phyloP scores from a whole-genome alignment of 208 protist genomes.

The Zelonia costaricensis region DNA sequence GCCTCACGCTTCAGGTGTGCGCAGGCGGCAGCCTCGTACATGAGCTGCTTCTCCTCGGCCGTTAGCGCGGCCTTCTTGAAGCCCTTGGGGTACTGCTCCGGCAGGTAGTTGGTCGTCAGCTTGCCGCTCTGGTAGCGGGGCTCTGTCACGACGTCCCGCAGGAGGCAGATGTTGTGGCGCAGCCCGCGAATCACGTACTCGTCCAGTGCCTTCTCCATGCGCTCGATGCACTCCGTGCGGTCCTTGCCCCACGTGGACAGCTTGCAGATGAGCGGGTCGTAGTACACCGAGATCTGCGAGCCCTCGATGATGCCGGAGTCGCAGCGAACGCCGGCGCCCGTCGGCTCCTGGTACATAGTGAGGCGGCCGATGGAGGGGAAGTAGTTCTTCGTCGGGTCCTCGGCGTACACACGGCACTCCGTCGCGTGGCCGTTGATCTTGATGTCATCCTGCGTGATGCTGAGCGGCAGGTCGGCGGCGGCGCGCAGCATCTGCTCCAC shows the following conservation, averaged over 20 bases:
- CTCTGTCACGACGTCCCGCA: constrained; percentile 63
- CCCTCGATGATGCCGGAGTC: constrained; percentile 88
- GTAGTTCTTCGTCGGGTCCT: constrained; percentile 92
- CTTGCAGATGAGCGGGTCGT: constrained; percentile 99
- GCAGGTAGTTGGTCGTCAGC: constrained; percentile 87
- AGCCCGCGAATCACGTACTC: constrained; percentile 92
- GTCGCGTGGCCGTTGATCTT: constrained; percentile 84
- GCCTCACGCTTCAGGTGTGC: constrained; percentile 30
- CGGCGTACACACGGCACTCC: constrained; percentile 96
- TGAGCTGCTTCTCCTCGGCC: constrained; percentile 22
- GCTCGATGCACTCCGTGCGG: constrained; percentile 68
- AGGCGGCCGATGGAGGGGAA: constrained; percentile 69
- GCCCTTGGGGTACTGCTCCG: constrained; percentile 37
- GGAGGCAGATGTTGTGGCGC: constrained; percentile 86
- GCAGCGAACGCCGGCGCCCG: constrained; percentile 52
- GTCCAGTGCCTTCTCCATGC: constrained; percentile 72
- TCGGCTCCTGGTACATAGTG: constrained; percentile 28
- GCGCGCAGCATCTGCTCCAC: constrained; percentile 95
- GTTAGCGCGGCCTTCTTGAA: constrained; percentile 36
- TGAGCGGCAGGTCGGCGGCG: constrained; percentile 64
- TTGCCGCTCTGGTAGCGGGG: constrained; percentile 58
- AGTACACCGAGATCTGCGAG: constrained; percentile 91
- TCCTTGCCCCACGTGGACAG: constrained; percentile 91
- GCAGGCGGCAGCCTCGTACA: constrained; percentile 27
- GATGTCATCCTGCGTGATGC: constrained; percentile 82